phyloP scores from a whole-genome alignment of 2,329 filamentous ascomycete genomes.

The Clonostachys sp. region DNA sequence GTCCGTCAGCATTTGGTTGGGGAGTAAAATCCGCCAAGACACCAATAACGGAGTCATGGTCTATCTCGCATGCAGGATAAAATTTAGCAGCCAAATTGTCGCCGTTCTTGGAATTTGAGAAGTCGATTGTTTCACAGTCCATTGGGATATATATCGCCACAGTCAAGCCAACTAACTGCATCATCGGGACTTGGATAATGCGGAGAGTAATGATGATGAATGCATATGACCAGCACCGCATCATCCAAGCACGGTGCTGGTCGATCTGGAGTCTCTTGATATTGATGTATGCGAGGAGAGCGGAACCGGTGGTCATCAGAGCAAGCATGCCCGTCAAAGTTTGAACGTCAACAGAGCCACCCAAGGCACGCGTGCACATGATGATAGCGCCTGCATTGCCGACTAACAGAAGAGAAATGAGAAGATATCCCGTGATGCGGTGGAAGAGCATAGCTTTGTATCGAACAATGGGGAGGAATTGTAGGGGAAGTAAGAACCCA shows the following conservation, averaged over 20 bases:
- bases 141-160: neutral
- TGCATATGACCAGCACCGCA: constrained; percentile 40
- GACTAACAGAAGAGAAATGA: neutral
- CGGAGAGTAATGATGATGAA: neutral
- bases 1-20: neutral
- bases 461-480: constrained; percentile 40
- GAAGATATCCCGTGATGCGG: constrained; percentile 50
- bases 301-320: constrained; percentile 34
- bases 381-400: constrained; percentile 32
- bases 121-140: constrained; percentile 1
- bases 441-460: constrained; percentile 46
- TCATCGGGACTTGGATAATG: neutral
- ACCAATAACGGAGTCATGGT: neutral
- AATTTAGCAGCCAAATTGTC: neutral
- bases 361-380: constrained; percentile 47
- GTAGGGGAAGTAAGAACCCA: constrained; percentile 31
- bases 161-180: constrained; percentile 16
- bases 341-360: constrained; percentile 42
- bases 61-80: neutral
- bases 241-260: constrained; percentile 57
- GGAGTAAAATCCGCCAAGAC: neutral
- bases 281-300: constrained; percentile 42
- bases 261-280: constrained; percentile 55
- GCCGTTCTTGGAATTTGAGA: neutral
- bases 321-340: constrained; percentile 39